A percentile compares a stretch with the other conserved stretches of the same genome.
Conservation (phyloP, 2,329 filamentous ascomycete genomes). For the Penicillium sp. region DNA sequence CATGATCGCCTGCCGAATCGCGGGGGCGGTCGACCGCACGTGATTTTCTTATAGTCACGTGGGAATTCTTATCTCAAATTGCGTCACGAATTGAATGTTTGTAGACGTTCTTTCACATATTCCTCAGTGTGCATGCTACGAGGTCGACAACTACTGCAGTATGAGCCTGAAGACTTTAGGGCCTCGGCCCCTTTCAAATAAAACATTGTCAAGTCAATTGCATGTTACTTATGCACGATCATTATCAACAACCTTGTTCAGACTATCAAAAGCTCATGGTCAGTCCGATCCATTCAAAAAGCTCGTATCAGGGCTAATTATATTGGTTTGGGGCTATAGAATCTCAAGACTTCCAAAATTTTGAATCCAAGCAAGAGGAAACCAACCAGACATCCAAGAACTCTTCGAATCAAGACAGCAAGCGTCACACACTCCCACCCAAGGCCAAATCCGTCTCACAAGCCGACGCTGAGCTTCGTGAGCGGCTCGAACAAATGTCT, state of each 20-base stretch:
- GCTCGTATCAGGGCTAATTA: neutral
- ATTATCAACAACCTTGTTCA: slow-evolving; percentile 7
- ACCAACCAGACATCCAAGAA: neutral
- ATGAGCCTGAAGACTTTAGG: neutral
- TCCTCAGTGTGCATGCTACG: neutral
- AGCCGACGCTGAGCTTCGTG: slow-evolving; percentile 63
- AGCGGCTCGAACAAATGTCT: slow-evolving; percentile 64
- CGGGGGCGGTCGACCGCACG: neutral
- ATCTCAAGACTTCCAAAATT: no score
- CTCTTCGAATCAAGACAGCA: slow-evolving; percentile 3
- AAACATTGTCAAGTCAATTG: neutral
- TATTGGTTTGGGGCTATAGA: neutral
- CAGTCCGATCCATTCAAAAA: neutral
- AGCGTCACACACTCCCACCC: slow-evolving; percentile 12
- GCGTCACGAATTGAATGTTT: neutral
- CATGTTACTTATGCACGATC: neutral
- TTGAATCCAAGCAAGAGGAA: neutral
- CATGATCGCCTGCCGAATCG: slow-evolving; percentile 5
- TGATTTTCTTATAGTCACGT: slow-evolving; percentile 4
- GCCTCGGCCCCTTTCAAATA: neutral
- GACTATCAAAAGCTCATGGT: slow-evolving; percentile 7
- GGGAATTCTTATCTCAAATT: neutral
- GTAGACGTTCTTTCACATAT: neutral
- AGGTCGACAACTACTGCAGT: neutral
- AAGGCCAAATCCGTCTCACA: slow-evolving; percentile 59